Conservation (phyloP, 139 green algal genomes). For the Pseudopediastrum boryanum region DNA sequence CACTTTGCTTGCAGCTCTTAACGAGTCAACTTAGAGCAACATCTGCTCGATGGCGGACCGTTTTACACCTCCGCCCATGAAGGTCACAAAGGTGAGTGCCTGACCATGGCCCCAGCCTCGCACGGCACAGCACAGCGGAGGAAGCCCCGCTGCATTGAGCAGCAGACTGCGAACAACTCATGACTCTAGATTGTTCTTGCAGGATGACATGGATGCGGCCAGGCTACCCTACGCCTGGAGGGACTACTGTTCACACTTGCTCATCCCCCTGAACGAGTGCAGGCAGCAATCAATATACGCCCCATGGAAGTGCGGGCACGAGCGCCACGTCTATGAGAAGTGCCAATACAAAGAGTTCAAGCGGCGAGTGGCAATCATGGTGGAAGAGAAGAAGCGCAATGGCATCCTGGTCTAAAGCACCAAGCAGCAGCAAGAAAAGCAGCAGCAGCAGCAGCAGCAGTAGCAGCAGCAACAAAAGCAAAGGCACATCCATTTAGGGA, state of each 20-base stretch:
- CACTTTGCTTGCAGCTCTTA: no score
- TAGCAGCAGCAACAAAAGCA: no score
- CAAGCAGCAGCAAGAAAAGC: no score
- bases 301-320: conserved; percentile 83
- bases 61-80: conserved; percentile 35
- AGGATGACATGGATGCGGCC: conserved; percentile 85
- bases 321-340: conserved; percentile 83
- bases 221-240: conserved; percentile 78
- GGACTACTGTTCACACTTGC: conserved; percentile 91
- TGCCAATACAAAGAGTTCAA: conserved; percentile 78
- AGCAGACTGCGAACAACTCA: background rate
- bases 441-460: no score
- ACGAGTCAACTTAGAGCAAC: no score
- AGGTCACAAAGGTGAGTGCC: conserved; percentile 37
- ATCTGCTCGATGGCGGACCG: conserved; percentile 33
- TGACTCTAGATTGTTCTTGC: conserved; percentile 15
- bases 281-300: conserved; percentile 64
- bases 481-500: no score
- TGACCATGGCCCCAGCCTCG: background rate
- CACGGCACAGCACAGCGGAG: no score
- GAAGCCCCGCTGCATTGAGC: background rate
- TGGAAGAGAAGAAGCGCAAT: conserved; percentile 36
- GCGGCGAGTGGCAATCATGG: conserved; percentile 37
- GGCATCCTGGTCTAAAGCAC: no score
- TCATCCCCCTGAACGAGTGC: conserved; percentile 93